Evolutionary conservation across 2,329 filamentous ascomycete species (phyloP).

Genomic region (Aspergillus sp.): DNA sequence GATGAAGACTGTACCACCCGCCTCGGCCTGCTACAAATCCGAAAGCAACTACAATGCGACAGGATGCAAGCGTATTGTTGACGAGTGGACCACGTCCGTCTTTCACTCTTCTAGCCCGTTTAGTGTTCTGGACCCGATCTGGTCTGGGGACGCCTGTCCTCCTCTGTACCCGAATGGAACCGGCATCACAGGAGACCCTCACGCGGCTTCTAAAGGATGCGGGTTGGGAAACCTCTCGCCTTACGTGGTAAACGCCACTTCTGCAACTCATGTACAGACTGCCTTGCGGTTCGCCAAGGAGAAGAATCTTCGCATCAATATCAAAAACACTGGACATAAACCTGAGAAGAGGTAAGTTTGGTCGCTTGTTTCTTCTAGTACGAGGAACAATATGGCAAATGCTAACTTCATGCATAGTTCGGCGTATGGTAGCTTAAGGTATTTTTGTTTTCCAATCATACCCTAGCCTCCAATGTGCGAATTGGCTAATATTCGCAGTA

Average conservation of each 20-base stretch:
- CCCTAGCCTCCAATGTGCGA: neutral
- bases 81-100: slow-evolving; percentile 20
- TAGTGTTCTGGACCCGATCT: slow-evolving; percentile 20
- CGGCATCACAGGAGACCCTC: slow-evolving; percentile 11
- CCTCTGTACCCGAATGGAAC: slow-evolving; percentile 21
- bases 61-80: slow-evolving; percentile 19
- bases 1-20: slow-evolving; percentile 22
- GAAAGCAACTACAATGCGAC: slow-evolving; percentile 21
- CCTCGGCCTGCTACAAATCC: slow-evolving; percentile 28
- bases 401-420: too few relatives aligned
- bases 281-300: slow-evolving; percentile 21
- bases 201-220: slow-evolving; percentile 11
- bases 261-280: slow-evolving; percentile 23
- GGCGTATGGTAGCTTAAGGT: neutral
- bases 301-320: slow-evolving; percentile 36
- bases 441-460: neutral
- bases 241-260: slow-evolving; percentile 28
- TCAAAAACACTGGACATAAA: slow-evolving; percentile 58
- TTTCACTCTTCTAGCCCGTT: slow-evolving; percentile 25
- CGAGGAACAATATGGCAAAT: too few relatives aligned
- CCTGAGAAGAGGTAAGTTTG: slow-evolving; percentile 17
- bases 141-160: slow-evolving; percentile 22
- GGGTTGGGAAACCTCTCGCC: slow-evolving; percentile 16
- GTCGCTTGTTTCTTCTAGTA: too few relatives aligned
- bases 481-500: slow-evolving; percentile 35